Conservation (phyloP, 2,329 filamentous ascomycete genomes). For the Penicillium sp. region DNA sequence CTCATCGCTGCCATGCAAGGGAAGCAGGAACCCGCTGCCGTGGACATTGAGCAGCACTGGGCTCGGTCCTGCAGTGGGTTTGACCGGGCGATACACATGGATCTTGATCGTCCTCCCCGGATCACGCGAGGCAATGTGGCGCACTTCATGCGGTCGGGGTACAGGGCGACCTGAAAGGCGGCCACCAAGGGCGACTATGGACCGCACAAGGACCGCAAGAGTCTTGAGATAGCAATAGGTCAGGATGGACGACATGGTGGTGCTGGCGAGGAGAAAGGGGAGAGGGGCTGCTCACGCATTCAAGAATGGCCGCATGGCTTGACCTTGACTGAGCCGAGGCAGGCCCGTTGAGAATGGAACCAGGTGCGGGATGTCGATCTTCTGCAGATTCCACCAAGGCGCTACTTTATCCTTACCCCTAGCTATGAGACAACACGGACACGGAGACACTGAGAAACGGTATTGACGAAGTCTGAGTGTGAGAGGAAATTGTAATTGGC, state of each 20-base stretch:
- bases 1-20: constrained; percentile 34
- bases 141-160: constrained; percentile 28
- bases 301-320: background rate
- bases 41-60: constrained; percentile 40
- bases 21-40: constrained; percentile 39
- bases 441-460: too few relatives aligned
- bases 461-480: too few relatives aligned
- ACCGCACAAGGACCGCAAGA: constrained; percentile 22
- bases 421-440: too few relatives aligned
- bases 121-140: constrained; percentile 36
- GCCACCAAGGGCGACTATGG: constrained; percentile 5
- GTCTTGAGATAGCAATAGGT: constrained; percentile 28
- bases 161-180: background rate
- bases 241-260: constrained; percentile 21
- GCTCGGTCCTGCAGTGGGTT: constrained; percentile 18
- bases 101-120: constrained; percentile 32
- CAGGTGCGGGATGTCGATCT: background rate
- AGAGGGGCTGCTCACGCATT: background rate
- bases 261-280: background rate
- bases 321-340: background rate
- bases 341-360: background rate
- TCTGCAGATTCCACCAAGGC: background rate
- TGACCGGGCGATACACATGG: constrained; percentile 32
- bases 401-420: background rate
- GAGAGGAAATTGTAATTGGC: too few relatives aligned